phyloP scores from a whole-genome alignment of 768 basidiomycete species.

The Leucosporidium yakuticum region DNA sequence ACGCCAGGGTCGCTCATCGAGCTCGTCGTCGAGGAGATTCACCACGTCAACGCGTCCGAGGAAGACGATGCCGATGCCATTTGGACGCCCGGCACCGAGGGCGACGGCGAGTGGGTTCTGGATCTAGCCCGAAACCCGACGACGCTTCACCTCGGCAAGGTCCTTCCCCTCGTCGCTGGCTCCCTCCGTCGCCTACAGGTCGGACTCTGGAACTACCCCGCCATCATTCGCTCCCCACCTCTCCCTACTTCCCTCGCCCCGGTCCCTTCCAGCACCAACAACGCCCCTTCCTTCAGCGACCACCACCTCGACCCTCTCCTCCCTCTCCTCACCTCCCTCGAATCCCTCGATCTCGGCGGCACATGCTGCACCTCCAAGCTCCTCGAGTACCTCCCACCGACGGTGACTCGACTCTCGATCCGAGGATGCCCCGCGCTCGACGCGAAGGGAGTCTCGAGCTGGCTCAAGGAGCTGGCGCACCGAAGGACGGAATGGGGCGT shows the following conservation, averaged over 20 bases:
- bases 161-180: not conserved
- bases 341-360: too few species aligned
- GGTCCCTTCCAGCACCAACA: constrained; percentile 2
- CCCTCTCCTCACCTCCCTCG: not conserved
- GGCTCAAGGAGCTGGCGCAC: too few species aligned
- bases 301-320: not conserved
- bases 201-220: not conserved
- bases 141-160: not conserved
- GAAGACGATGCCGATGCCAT: too few species aligned
- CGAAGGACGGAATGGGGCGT: too few species aligned
- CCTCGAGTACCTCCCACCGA: too few species aligned
- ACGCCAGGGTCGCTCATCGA: not conserved
- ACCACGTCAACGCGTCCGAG: not conserved
- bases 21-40: not conserved
- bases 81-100: too few species aligned
- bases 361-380: too few species aligned
- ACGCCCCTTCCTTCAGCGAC: constrained; percentile 13
- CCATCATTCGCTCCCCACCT: not conserved
- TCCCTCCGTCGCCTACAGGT: not conserved
- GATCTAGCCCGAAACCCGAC: not conserved
- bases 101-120: too few species aligned
- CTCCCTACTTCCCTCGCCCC: not conserved
- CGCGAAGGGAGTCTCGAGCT: too few species aligned
- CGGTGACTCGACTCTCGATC: too few species aligned
- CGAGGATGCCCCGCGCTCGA: too few species aligned